Percentiles rank a stretch among this genome's conserved stretches.
phyloP scores from a whole-genome alignment of 2,329 filamentous ascomycete genomes.

The Ophiostoma populinum region DNA sequence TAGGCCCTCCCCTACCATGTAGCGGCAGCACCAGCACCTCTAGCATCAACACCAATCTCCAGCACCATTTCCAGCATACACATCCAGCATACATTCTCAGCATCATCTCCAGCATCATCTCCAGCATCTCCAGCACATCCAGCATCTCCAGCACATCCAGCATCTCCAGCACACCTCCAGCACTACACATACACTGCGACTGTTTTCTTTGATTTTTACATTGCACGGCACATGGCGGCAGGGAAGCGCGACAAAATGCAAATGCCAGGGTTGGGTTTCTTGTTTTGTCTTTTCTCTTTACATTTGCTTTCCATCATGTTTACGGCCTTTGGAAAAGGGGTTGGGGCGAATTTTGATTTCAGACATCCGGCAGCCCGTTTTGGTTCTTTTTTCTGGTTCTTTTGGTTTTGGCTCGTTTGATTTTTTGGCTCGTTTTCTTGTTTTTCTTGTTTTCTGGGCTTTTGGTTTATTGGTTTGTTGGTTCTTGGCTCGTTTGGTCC shows the following conservation, averaged over 20 bases:
- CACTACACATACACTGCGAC: too few species aligned
- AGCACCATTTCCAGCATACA: background rate
- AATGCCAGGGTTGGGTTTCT: conserved; percentile 4
- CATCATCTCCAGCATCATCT: background rate
- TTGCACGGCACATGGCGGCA: conserved; percentile 5
- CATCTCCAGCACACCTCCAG: background rate
- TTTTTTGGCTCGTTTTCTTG: background rate
- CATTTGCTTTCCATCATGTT: too few species aligned
- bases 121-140: background rate
- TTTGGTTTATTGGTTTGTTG: too few species aligned
- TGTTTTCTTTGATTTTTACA: conserved; percentile 5
- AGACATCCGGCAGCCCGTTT: too few species aligned
- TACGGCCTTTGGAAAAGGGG: too few species aligned
- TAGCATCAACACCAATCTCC: background rate
- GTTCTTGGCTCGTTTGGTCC: too few species aligned
- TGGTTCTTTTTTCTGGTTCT: too few species aligned
- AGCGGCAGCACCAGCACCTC: background rate
- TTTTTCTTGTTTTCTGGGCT: too few species aligned
- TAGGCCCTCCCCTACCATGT: conserved; percentile 53
- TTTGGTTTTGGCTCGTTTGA: conserved; percentile 2
- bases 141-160: background rate
- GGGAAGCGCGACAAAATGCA: conserved; percentile 4
- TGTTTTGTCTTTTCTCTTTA: too few species aligned
- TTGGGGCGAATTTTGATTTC: too few species aligned
- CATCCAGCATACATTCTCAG: conserved; percentile 1